These are phyloP conservation scores for Euphorbia celastroides DNA, from an alignment of 441 rosid species.

Conservation along the genomic window DNA sequence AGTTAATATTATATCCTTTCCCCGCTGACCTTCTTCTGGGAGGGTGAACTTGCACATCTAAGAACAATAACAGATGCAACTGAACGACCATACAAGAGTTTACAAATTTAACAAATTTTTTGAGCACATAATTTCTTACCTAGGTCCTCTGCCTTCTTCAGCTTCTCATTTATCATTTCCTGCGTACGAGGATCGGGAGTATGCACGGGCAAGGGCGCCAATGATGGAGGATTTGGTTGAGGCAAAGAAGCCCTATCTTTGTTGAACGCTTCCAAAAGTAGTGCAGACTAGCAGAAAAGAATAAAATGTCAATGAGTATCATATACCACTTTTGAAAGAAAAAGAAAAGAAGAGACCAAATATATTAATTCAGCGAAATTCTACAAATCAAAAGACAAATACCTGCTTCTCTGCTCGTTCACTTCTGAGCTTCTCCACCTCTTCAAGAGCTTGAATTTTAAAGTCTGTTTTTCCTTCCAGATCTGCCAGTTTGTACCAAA, in stretches of 20 bases:
- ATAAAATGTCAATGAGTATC: slow-evolving; percentile 9
- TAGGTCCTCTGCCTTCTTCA: slow-evolving; percentile 97
- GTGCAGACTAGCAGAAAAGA: slow-evolving; percentile 55
- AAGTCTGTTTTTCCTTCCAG: slow-evolving; percentile 91
- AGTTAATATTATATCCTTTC: background rate
- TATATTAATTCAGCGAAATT: background rate
- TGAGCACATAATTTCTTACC: slow-evolving; percentile 39
- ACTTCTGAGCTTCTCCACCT: slow-evolving; percentile 88
- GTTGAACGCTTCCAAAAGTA: slow-evolving; percentile 96
- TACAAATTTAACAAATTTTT: too few relatives aligned
- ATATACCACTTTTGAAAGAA: background rate
- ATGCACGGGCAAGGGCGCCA: slow-evolving; percentile 65
- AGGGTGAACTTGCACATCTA: background rate
- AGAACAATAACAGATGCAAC: background rate
- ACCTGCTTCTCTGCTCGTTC: slow-evolving; percentile 98
- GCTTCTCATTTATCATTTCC: slow-evolving; percentile 96
- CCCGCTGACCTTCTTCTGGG: background rate
- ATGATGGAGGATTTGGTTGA: slow-evolving; percentile 66
- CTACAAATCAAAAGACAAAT: background rate
- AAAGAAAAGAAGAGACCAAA: slow-evolving; percentile 4
- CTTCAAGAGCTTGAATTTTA: slow-evolving; percentile 85
- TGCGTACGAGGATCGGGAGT: slow-evolving; percentile 90
- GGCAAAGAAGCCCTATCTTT: slow-evolving; percentile 98
- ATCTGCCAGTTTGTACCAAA: slow-evolving; percentile 57
- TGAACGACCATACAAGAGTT: background rate